Percentiles rank a stretch among this genome's conserved stretches.
phyloP scores from a whole-genome alignment of 2,329 filamentous ascomycete species.

The Lecanicillium sp. region DNA sequence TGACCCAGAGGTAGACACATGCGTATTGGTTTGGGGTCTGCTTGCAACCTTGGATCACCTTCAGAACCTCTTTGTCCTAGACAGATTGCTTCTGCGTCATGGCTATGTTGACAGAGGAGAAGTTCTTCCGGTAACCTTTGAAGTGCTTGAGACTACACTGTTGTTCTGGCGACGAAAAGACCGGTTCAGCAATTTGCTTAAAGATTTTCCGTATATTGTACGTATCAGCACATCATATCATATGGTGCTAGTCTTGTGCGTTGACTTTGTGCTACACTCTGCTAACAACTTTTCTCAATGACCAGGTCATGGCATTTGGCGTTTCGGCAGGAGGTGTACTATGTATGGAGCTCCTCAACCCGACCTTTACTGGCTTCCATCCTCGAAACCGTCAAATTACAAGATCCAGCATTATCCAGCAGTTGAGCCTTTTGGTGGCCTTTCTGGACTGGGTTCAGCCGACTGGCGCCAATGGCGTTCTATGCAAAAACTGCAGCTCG shows the following conservation, averaged over 20 bases:
- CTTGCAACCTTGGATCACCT: constrained; percentile 40
- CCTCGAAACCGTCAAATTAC: constrained; percentile 26
- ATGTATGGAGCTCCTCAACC: constrained; percentile 39
- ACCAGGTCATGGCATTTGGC: constrained; percentile 39
- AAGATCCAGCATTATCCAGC: constrained; percentile 41
- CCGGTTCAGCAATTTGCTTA: constrained; percentile 28
- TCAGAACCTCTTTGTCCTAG: constrained; percentile 50
- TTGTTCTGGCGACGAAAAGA: constrained; percentile 42
- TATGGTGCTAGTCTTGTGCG: neutral
- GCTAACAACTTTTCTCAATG: constrained; percentile 1
- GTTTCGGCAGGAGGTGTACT: constrained; percentile 41
- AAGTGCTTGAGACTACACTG: constrained; percentile 37
- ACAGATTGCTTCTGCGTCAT: constrained; percentile 43
- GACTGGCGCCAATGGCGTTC: constrained; percentile 37
- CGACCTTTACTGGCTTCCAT: constrained; percentile 19
- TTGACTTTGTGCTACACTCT: no score
- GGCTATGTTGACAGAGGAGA: constrained; percentile 28
- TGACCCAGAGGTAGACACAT: constrained; percentile 19
- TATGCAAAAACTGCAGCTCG: constrained; percentile 36
- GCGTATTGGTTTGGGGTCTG: constrained; percentile 32
- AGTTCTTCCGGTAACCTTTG: constrained; percentile 34
- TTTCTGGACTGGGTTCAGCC: constrained; percentile 44
- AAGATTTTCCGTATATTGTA: constrained; percentile 42
- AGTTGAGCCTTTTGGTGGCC: constrained; percentile 40
- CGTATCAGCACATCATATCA: constrained; percentile 8